These are phyloP conservation scores for Phytophthora sp. DNA, from an alignment of 352 stramenopile genomes.

Conservation along the genomic window DNA sequence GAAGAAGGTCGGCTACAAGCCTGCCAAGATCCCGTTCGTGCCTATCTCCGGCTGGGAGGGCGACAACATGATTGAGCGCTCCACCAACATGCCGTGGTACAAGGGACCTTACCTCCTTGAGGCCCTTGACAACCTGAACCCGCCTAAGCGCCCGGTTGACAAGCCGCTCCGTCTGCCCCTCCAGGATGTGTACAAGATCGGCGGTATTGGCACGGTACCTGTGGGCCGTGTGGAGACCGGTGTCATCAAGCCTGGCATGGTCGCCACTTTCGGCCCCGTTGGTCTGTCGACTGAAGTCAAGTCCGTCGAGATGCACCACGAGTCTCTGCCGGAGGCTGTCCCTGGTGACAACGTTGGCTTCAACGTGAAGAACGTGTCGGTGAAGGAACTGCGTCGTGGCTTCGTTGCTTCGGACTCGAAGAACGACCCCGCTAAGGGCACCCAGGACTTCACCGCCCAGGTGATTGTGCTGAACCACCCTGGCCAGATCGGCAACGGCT, in stretches of 20 bases:
- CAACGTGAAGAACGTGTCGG: constrained; percentile 96
- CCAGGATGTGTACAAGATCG: constrained; percentile 98
- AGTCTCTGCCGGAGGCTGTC: constrained; percentile 92
- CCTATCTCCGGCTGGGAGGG: constrained; percentile 93
- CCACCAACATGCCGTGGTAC: constrained; percentile 89
- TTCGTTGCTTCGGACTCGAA: constrained; percentile 95
- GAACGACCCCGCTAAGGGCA: constrained; percentile 89
- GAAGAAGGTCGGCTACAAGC: constrained; percentile 39
- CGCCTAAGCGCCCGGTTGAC: constrained; percentile 92
- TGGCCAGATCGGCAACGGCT: constrained; percentile 92
- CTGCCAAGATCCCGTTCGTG: constrained; percentile 95
- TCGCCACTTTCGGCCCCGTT: constrained; percentile 78
- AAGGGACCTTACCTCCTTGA: constrained; percentile 93
- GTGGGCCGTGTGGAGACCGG: constrained; percentile 95
- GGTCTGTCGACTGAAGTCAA: constrained; percentile 48
- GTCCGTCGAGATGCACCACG: constrained; percentile 98
- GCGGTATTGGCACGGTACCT: constrained; percentile 97
- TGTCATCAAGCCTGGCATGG: constrained; percentile 66
- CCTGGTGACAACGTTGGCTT: constrained; percentile 96
- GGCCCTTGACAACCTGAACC: constrained; percentile 87
- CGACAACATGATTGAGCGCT: constrained; percentile 89
- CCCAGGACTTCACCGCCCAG: constrained; percentile 94
- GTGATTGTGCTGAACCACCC: constrained; percentile 97
- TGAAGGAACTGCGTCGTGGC: constrained; percentile 95
- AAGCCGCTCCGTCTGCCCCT: constrained; percentile 98